Conservation (phyloP, 345 rosid genomes). For the Brassica juncea region DNA sequence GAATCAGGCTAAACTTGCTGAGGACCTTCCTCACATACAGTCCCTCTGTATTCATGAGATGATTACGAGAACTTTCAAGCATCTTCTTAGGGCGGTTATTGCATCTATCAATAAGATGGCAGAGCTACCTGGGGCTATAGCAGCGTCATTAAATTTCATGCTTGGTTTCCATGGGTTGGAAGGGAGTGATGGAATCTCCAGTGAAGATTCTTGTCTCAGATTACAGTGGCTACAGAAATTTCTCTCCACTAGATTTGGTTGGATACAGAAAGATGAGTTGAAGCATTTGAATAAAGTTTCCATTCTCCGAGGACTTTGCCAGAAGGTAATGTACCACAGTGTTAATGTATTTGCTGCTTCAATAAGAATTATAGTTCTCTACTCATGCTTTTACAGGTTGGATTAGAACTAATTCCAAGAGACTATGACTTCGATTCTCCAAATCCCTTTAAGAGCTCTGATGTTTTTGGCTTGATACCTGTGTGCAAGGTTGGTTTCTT, state of each 20-base stretch:
- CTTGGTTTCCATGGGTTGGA: conserved; percentile 57
- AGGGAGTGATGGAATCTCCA: conserved; percentile 46
- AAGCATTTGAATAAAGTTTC: conserved; percentile 69
- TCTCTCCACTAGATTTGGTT: conserved; percentile 70
- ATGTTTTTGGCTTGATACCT: conserved; percentile 85
- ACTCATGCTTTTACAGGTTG: conserved; percentile 60
- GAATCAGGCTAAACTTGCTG: conserved; percentile 86
- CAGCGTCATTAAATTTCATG: conserved; percentile 78
- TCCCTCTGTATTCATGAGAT: conserved; percentile 93
- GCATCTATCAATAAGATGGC: conserved; percentile 62
- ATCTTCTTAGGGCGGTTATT: conserved; percentile 79
- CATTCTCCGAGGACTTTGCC: conserved; percentile 88
- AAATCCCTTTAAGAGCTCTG: conserved; percentile 69
- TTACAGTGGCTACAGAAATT: conserved; percentile 77
- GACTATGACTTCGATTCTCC: conserved; percentile 85
- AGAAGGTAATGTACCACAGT: conserved; percentile 60
- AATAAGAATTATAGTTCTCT: conserved; percentile 15
- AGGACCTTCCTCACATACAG: conserved; percentile 89
- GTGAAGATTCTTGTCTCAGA: conserved; percentile 48
- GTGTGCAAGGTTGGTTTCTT: conserved; percentile 66
- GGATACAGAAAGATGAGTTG: conserved; percentile 69
- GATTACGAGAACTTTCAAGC: conserved; percentile 87
- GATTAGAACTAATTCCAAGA: conserved; percentile 84
- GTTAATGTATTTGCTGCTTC: conserved; percentile 11
- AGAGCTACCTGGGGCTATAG: conserved; percentile 69